Evolutionary conservation across 148 eudicot species (phyloP).

Genomic region (Rhododendron molle): DNA sequence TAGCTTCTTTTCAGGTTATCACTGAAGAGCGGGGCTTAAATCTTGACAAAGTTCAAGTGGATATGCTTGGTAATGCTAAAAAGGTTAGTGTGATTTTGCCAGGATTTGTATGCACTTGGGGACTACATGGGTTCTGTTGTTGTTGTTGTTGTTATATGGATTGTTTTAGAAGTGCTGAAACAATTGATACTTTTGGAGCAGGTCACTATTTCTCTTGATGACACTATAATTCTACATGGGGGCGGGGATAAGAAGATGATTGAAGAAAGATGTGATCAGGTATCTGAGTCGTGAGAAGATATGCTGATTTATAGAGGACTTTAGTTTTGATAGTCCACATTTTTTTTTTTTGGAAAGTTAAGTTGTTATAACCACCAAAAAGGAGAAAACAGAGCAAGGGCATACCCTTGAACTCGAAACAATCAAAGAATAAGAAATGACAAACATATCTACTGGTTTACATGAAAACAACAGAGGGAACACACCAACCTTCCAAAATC

Average conservation of each 20-base stretch:
- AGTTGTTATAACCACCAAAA: no score
- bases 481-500: no score
- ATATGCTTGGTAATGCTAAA: conserved; percentile 87
- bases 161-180: not conserved
- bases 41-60: conserved; percentile 62
- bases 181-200: conserved; percentile 27
- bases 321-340: not conserved
- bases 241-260: conserved; percentile 82
- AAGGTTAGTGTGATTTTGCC: conserved; percentile 41
- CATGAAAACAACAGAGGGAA: no score
- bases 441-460: no score
- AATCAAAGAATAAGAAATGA: no score
- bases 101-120: not conserved
- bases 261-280: conserved; percentile 97
- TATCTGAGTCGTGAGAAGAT: conserved; percentile 20
- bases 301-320: not conserved
- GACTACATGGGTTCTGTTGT: no score
- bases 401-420: no score
- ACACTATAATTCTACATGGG: conserved; percentile 79
- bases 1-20: conserved; percentile 50
- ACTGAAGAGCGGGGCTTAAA: conserved; percentile 70
- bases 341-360: not conserved
- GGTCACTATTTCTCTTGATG: conserved; percentile 86
- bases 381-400: no score
- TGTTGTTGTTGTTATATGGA: no score